Evolutionary conservation across 2,329 filamentous ascomycete genomes (phyloP), one percentile per base, ranked within the genome.

Genomic region (Podosphaera fusca): DNA sequence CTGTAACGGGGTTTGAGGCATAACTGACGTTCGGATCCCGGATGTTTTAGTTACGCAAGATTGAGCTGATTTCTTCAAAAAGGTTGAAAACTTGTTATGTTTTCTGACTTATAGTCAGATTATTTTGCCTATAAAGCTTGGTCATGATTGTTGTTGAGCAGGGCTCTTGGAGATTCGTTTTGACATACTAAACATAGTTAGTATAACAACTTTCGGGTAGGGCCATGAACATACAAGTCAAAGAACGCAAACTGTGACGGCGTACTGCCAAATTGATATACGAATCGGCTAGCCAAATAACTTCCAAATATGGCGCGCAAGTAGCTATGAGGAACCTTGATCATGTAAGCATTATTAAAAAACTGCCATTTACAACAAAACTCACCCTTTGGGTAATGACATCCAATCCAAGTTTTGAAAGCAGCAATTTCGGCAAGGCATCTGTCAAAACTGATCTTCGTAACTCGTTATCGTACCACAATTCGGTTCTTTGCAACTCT

Each of bases 231-330:
- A 80, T 74, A 89, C 85, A 96, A 98, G 69, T 94, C 87, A 71
- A 94, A 98, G 76, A 98, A 98, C 45, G 90, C 88, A 73, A 98
- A 96, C 67, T 95, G 90, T 73, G 84, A 92, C 4, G 92, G 89
- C 63, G 80, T 83, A 68, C 88, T 89, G 66, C 92, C 92, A 69
- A 90, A 92, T 69, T 94, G 81, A 70, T 98, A 98, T 46, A 98
- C 87, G 69, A 98, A 98, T 49, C 92, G 84, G 67, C 85, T 94
- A 54, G 92, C 90, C 63, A 98, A 76, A 72, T 90, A 95, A 68
- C 86, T 94, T 63, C 92, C 92, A 67, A 98, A 98, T 69, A 98
- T 96, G 62, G 89, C 84, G 62, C 88, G 81, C 61, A 98, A 79
- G 68, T 98, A 98, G 63, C 82, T 84, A 60, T 95, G 87, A 0